phyloP scores from a whole-genome alignment of 2,329 filamentous ascomycete genomes.

The Volutella citrinella region DNA sequence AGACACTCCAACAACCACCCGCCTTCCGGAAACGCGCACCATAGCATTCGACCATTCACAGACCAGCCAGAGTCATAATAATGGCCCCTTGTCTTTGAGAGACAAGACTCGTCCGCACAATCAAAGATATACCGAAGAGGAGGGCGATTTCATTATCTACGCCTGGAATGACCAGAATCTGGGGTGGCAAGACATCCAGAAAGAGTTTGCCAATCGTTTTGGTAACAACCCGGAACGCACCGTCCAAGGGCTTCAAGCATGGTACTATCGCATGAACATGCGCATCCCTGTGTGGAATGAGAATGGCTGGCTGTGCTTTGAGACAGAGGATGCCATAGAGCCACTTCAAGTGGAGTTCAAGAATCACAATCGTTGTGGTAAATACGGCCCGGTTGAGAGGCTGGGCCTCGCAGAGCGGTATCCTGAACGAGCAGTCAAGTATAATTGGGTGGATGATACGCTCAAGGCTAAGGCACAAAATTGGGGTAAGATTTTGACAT shows the following conservation, averaged over 20 bases:
- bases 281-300: conserved; percentile 38
- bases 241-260: conserved; percentile 40
- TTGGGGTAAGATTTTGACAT: conserved; percentile 36
- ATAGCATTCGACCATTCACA: too few species aligned
- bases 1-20: too few species aligned
- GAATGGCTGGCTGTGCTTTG: conserved; percentile 39
- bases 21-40: too few species aligned
- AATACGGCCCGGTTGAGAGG: conserved; percentile 34
- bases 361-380: conserved; percentile 35
- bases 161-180: conserved; percentile 41
- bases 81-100: too few species aligned
- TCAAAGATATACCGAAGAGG: conserved; percentile 42
- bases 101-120: conserved; percentile 39
- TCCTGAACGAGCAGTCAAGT: conserved; percentile 45
- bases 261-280: conserved; percentile 44
- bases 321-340: conserved; percentile 37
- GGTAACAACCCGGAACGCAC: conserved; percentile 35
- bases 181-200: conserved; percentile 39
- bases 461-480: conserved; percentile 35
- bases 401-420: conserved; percentile 41
- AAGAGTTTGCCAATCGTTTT: conserved; percentile 38
- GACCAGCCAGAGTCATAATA: too few species aligned
- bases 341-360: conserved; percentile 37
- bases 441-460: conserved; percentile 41
- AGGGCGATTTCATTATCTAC: conserved; percentile 44